Percentiles rank a stretch among this genome's conserved stretches.
These are phyloP conservation scores for Lactifluus pinguis DNA, from an alignment of 768 basidiomycete genomes.

Conservation along the genomic window DNA sequence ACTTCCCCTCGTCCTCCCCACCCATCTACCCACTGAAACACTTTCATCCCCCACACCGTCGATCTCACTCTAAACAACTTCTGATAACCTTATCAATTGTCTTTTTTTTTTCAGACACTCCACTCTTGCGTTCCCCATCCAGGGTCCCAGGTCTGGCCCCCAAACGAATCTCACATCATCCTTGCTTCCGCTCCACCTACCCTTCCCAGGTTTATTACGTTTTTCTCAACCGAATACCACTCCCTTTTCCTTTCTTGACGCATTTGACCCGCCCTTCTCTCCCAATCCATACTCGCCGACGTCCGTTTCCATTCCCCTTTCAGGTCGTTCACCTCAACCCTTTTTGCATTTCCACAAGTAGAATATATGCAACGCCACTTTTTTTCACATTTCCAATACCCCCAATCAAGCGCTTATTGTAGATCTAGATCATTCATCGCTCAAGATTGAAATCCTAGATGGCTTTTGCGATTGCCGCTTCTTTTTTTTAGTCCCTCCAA, in stretches of 20 bases:
- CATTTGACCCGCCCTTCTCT: neutral
- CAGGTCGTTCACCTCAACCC: neutral
- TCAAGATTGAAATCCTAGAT: neutral
- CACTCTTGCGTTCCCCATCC: neutral
- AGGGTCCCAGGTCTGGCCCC: slow-evolving; percentile 1
- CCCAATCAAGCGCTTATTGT: neutral
- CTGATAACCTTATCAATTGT: no score
- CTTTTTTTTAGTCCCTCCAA: neutral
- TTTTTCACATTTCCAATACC: neutral
- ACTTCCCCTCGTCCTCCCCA: neutral
- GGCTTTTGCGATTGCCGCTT: neutral
- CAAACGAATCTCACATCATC: neutral
- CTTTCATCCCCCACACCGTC: neutral
- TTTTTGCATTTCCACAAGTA: slow-evolving; percentile 1
- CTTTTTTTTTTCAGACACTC: neutral
- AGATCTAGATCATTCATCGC: neutral
- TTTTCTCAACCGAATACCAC: slow-evolving; percentile 5
- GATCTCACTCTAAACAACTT: neutral
- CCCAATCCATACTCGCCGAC: neutral
- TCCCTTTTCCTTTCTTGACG: slow-evolving; percentile 10
- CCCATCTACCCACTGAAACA: neutral
- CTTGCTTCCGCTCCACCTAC: slow-evolving; percentile 6
- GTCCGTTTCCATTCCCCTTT: neutral
- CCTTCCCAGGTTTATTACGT: slow-evolving; percentile 17
- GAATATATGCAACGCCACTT: neutral